A percentile compares a stretch with the other conserved stretches of the same genome.
phyloP scores from a whole-genome alignment of 352 stramenopile species.

The Phytophthora rubi region DNA sequence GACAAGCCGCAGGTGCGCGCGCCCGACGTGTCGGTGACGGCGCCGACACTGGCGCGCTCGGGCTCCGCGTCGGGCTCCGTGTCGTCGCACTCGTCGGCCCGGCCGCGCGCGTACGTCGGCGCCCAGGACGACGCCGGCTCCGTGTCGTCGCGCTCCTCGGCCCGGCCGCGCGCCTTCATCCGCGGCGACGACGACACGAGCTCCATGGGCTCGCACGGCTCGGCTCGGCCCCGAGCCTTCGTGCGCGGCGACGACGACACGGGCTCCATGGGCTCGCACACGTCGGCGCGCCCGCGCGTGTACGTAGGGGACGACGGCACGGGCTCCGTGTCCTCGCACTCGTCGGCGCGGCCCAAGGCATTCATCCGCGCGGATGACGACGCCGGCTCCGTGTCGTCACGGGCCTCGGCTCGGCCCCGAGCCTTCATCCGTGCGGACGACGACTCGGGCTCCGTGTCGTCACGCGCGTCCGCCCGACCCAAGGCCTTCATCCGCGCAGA shows the following conservation, averaged over 20 bases:
- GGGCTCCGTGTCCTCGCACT: constrained; percentile 26
- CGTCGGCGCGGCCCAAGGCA: constrained; percentile 30
- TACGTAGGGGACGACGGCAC: constrained; percentile 31
- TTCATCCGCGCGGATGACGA: constrained; percentile 46
- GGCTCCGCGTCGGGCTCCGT: constrained; percentile 22
- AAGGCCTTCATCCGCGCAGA: constrained; percentile 39
- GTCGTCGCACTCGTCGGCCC: constrained; percentile 26
- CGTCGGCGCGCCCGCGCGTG: constrained; percentile 31
- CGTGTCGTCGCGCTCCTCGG: constrained; percentile 27
- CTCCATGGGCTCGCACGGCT: constrained; percentile 38
- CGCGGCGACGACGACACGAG: constrained; percentile 39
- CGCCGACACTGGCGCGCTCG: constrained; percentile 17
- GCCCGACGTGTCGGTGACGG: constrained; percentile 51
- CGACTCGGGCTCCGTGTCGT: constrained; percentile 38
- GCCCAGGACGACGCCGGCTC: constrained; percentile 41
- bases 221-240: constrained; percentile 27
- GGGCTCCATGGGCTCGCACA: constrained; percentile 36
- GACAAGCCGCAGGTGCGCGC: constrained; percentile 65
- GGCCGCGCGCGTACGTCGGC: constrained; percentile 35
- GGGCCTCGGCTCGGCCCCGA: constrained; percentile 29
- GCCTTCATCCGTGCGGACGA: constrained; percentile 43
- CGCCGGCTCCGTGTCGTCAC: constrained; percentile 29
- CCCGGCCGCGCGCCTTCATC: constrained; percentile 37
- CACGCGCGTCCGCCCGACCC: constrained; percentile 27
- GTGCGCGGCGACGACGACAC: constrained; percentile 37